These are phyloP conservation scores for Claviceps quebecensis DNA, from an alignment of 2,329 filamentous ascomycete genomes.

Conservation along the genomic window DNA sequence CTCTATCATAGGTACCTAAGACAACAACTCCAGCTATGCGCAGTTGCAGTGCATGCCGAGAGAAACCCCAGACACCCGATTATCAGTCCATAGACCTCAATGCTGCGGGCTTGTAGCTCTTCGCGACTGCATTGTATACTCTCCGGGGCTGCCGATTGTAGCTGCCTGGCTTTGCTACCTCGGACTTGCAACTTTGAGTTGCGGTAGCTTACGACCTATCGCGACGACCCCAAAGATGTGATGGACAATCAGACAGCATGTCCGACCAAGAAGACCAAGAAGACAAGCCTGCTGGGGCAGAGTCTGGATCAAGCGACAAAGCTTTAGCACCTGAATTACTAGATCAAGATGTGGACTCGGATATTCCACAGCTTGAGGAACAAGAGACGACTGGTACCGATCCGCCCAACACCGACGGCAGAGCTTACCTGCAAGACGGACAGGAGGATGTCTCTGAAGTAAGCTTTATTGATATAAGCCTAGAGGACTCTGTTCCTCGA, in stretches of 20 bases:
- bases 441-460: conserved; percentile 35
- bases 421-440: conserved; percentile 28
- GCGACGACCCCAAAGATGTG: conserved; percentile 13
- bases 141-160: background rate
- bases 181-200: background rate
- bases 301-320: conserved; percentile 27
- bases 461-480: conserved; percentile 33
- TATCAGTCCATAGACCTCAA: background rate
- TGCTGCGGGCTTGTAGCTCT: background rate
- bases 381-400: background rate
- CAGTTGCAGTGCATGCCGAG: background rate
- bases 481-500: conserved; percentile 34
- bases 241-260: conserved; percentile 30
- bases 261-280: conserved; percentile 33
- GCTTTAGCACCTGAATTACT: conserved; percentile 22
- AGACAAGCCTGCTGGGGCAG: conserved; percentile 28
- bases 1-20: background rate
- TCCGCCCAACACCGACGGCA: conserved; percentile 14
- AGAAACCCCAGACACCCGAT: background rate
- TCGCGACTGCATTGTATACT: background rate
- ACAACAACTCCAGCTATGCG: background rate
- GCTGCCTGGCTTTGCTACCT: background rate
- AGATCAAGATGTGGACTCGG: conserved; percentile 11
- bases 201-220: background rate
- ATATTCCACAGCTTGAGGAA: conserved; percentile 4